Evolutionary conservation across 768 basidiomycete genomes (phyloP), one percentile per base, ranked within the genome.

Genomic region (Tricholoma flavovirens): DNA sequence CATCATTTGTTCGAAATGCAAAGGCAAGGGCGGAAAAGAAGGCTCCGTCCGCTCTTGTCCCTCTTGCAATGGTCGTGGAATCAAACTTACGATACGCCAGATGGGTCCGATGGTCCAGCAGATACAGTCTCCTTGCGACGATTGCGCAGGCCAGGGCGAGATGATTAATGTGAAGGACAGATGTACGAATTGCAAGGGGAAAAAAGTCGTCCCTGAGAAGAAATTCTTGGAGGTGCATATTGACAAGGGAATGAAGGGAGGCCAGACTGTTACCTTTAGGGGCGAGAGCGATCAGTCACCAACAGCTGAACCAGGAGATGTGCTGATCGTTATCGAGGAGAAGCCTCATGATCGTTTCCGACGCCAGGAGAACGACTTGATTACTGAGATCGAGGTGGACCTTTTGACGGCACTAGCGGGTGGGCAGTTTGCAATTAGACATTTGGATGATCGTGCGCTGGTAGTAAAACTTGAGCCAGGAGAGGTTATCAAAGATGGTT

Each of bases 61-160:
- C 42, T 66, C 76, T 12, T 99, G 97, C 76, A 80, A 75, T 65
- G 97, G 97, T 55, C 91, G 93, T 61, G 97, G 97, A 65, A 75
- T 95, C 77, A 90, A 87, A 69, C 73, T 98, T 67, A 92, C 88
- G 51, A 75, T 98, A 59, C 90, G 97, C 59, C 97, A 98, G 71
- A 90, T 99, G 84, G 97, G 97, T 24, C 97, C 97, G 4, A 99
- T 99, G 97, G 92, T 99, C 64, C 97, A 99, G 73, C 96, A 99
- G 74, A 91, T 98, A 63, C 97, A 98, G 70, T 90, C 93, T 53
- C 80, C 85, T 45, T 99, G 97, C 76, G 85, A 88, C 68, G 97
- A 98, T 14, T 99, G 97, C 71, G 82, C 79, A 51, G 97, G 92
- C 14, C 82, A 85, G n/a, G 97, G 97, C 62, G 96, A 99, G 73